phyloP scores from a whole-genome alignment of 345 rosid species.

The Erucastrum elatum region DNA sequence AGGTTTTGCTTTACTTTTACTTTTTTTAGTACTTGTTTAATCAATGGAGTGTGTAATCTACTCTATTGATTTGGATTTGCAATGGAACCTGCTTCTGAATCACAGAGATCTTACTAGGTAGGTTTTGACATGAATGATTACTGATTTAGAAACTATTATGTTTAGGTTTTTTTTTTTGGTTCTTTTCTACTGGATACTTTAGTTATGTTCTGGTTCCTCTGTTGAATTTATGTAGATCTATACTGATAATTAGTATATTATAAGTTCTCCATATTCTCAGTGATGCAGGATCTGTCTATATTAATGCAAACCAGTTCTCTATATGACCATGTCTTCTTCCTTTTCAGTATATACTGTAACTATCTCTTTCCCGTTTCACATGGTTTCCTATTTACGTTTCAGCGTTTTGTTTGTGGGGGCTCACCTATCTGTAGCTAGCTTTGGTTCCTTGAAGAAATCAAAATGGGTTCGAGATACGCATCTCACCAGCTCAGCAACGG shows the following conservation, averaged over 20 bases:
- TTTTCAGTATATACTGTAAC: neutral
- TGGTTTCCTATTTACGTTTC: conserved; percentile 14
- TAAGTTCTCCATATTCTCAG: neutral
- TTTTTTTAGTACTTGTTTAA: neutral
- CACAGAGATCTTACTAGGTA: conserved; percentile 18
- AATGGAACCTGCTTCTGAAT: neutral
- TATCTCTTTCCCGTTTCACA: conserved; percentile 2
- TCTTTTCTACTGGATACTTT: neutral
- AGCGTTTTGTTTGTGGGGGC: neutral
- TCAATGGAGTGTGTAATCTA: neutral
- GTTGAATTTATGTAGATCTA: neutral
- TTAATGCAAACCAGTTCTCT: neutral
- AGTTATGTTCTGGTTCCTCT: neutral
- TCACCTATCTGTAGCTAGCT: neutral
- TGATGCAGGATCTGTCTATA: conserved; percentile 5
- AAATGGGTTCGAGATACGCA: conserved; percentile 95
- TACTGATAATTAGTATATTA: neutral
- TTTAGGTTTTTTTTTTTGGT: neutral
- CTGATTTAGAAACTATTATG: neutral
- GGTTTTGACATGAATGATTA: neutral
- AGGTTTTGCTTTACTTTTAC: conserved; percentile 17
- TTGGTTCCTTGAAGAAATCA: conserved; percentile 21
- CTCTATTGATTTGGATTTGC: neutral
- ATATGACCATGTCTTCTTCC: conserved; percentile 3
- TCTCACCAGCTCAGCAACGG: conserved; percentile 99